Conservation (phyloP, 148 eudicot species). For the Polygonum maritimum region DNA sequence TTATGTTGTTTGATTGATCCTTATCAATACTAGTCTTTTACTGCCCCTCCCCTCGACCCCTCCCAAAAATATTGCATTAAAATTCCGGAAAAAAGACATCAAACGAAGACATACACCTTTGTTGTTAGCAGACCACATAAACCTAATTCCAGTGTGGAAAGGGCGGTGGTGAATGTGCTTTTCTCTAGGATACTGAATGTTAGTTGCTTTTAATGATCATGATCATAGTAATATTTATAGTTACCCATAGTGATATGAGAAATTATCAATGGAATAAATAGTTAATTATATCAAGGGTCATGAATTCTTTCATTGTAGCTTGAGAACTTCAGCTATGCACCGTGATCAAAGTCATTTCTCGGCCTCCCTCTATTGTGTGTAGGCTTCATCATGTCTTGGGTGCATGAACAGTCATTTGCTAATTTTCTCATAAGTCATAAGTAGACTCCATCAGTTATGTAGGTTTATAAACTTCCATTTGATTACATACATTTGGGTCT, state of each 20-base stretch:
- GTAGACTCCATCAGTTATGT: background rate
- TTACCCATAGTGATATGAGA: background rate
- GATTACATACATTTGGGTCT: background rate
- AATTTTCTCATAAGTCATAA: background rate
- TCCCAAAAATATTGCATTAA: background rate
- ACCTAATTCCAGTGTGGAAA: background rate
- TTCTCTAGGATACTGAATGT: background rate
- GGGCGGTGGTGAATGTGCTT: background rate
- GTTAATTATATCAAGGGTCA: background rate
- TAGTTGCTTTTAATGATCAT: background rate
- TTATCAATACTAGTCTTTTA: background rate
- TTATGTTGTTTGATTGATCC: background rate
- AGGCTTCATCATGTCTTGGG: background rate
- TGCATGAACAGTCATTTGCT: background rate
- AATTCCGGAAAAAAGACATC: background rate
- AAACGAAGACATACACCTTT: slow-evolving; percentile 5
- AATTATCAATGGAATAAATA: background rate
- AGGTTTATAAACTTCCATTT: background rate
- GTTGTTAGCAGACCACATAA: background rate
- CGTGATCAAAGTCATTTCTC: background rate
- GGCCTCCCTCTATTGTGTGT: background rate
- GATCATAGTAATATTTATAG: background rate
- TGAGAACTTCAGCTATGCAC: slow-evolving; percentile 1
- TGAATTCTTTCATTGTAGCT: background rate
- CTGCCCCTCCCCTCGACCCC: background rate